Conservation (phyloP, 495 filamentous ascomycete genomes). For the Talaromyces ruber region DNA sequence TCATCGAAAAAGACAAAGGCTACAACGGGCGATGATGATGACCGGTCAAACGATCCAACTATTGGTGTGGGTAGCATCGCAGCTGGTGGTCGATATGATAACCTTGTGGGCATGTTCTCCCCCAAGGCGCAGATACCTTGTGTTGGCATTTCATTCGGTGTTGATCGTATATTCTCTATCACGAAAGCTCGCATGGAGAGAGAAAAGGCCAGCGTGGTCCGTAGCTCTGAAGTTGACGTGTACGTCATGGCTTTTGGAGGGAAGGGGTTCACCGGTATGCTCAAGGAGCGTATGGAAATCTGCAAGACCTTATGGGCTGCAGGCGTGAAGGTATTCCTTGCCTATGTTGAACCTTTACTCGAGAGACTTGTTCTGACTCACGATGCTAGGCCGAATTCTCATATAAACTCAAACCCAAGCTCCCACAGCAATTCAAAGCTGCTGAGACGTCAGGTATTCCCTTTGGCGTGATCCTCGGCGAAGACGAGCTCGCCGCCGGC, state of each 20-base stretch:
- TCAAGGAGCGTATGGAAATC: slow-evolving; percentile 73
- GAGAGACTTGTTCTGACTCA: slow-evolving; percentile 5
- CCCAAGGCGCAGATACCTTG: slow-evolving; percentile 81
- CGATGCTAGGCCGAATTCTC: slow-evolving; percentile 58
- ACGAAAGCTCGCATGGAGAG: slow-evolving; percentile 66
- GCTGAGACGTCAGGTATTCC: slow-evolving; percentile 66
- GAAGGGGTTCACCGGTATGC: slow-evolving; percentile 72
- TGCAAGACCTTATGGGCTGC: slow-evolving; percentile 67
- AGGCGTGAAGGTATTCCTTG: slow-evolving; percentile 55
- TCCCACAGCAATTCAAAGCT: slow-evolving; percentile 70
- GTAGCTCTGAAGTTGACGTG: slow-evolving; percentile 71
- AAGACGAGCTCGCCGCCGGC: slow-evolving; percentile 66
- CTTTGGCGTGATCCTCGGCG: slow-evolving; percentile 69
- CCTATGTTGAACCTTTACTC: neutral
- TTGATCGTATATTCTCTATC: slow-evolving; percentile 92
- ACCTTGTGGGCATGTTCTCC: slow-evolving; percentile 86
- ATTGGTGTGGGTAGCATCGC: slow-evolving; percentile 81
- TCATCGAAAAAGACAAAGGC: slow-evolving; percentile 45
- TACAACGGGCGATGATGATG: slow-evolving; percentile 54
- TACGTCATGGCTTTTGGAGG: slow-evolving; percentile 92
- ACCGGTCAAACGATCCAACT: slow-evolving; percentile 73
- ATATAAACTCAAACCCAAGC: slow-evolving; percentile 72
- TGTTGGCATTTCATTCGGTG: slow-evolving; percentile 89
- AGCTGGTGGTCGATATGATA: slow-evolving; percentile 87
- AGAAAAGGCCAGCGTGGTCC: slow-evolving; percentile 47